phyloP scores from a whole-genome alignment of 208 protist species.

The Acanthamoeba castellanii region DNA sequence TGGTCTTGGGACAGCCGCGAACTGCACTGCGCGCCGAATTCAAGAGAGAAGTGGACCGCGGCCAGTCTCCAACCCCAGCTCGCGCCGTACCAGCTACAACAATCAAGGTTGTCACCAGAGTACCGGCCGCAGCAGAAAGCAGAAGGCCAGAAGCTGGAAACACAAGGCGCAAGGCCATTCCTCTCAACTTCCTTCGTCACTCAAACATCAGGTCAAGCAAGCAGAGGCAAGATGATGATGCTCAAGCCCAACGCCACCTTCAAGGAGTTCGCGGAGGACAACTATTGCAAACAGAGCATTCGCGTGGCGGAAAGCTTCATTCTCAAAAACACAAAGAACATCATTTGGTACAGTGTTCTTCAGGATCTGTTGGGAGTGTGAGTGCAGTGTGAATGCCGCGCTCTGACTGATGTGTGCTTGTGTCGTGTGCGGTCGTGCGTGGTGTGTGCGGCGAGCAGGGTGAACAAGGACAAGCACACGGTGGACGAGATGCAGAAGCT shows the following conservation, averaged over 20 bases:
- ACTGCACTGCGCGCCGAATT: not conserved
- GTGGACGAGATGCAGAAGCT: slow-evolving; percentile 71
- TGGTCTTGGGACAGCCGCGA: not conserved
- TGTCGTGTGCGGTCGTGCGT: not conserved
- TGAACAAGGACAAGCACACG: slow-evolving; percentile 72
- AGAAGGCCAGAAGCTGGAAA: no score
- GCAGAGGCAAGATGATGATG: slow-evolving; percentile 36
- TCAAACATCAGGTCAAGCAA: no score
- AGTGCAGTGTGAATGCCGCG: not conserved
- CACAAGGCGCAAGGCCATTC: no score
- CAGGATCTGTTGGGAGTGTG: not conserved
- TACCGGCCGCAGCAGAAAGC: not conserved
- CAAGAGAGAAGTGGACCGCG: not conserved
- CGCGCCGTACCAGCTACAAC: no score
- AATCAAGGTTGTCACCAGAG: not conserved
- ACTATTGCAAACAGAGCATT: slow-evolving; percentile 51
- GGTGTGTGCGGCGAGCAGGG: not conserved
- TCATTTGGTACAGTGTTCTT: not conserved
- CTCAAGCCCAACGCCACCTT: not conserved
- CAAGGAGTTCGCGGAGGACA: slow-evolving; percentile 28
- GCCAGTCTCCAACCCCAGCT: not conserved
- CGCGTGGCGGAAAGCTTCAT: slow-evolving; percentile 60
- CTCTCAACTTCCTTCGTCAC: not conserved
- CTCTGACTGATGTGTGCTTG: not conserved
- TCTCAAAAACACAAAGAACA: slow-evolving; percentile 61